Evolutionary conservation across 768 basidiomycete genomes (phyloP), one percentile per base, ranked within the genome.

Genomic region (Rhodotorula toruloides): DNA sequence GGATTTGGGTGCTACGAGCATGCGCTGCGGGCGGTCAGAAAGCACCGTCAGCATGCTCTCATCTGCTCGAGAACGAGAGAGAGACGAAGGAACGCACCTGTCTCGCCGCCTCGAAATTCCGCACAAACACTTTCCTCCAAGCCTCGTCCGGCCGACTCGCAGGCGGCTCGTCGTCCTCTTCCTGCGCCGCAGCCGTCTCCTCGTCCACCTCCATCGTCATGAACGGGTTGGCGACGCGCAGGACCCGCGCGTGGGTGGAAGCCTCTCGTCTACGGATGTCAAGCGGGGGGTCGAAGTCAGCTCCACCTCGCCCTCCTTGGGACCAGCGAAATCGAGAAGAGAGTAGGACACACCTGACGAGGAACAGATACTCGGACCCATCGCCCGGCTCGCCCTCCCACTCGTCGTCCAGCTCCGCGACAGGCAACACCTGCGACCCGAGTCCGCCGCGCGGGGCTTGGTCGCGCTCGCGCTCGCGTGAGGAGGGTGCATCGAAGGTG

Each of bases 291-390:
- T 22, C 1, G 21, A 0, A 17, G 59, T 64, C 59, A 61, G 58
- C 55, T 52, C 29, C n/a, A n/a, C n/a, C n/a, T n/a, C n/a, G n/a
- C n/a, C n/a, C n/a, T n/a, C n/a, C n/a, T n/a, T n/a, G n/a, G n/a
- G n/a, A n/a, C n/a, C n/a, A n/a, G n/a, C n/a, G n/a, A n/a, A n/a
- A n/a, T n/a, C n/a, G n/a, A n/a, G n/a, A n/a, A n/a, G n/a, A n/a
- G n/a, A n/a, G n/a, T n/a, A n/a, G 17, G 7, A n/a, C 63, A 25
- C 29, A 72, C 70, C 73, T 56, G 50, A 74, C 73, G 22, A 74
- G 54, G 36, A 61, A 68, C 11, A 79, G 55, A 65, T 78, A 79
- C 49, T 77, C 73, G 46, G 76, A 66, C 27, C 79, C 79, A 47
- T 79, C 77, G 47, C 68, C 58, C 21, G 76, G 75, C 17, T 58